phyloP scores from a whole-genome alignment of 163 green algal genomes.

The Scenedesmus sp. region DNA sequence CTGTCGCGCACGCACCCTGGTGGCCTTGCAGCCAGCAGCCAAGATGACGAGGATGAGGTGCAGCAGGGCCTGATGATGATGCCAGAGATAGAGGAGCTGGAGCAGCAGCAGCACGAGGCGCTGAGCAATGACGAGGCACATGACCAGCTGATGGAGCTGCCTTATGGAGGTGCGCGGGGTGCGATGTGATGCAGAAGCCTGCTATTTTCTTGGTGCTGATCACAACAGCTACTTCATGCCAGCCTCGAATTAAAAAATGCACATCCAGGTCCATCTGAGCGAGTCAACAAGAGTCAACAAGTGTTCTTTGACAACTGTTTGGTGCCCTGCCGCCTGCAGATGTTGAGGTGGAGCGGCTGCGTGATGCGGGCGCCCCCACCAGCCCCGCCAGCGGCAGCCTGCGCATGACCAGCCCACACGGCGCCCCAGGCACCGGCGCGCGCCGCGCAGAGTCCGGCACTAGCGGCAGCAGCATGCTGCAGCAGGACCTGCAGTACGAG shows the following conservation, averaged over 20 bases:
- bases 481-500: neutral
- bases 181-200: neutral
- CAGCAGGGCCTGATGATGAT: neutral
- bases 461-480: constrained; percentile 30
- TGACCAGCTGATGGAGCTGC: constrained; percentile 45
- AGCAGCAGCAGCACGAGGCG: constrained; percentile 3
- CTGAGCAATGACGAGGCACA: constrained; percentile 46
- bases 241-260: no score
- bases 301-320: no score
- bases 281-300: no score
- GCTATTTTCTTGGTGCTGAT: no score
- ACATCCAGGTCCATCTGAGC: no score
- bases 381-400: constrained; percentile 27
- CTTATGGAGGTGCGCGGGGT: neutral
- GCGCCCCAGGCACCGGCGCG: neutral
- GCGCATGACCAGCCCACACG: constrained; percentile 7
- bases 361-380: neutral
- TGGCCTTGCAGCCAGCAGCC: neutral
- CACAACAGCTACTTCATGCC: no score
- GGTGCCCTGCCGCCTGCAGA: neutral
- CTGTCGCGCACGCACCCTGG: neutral
- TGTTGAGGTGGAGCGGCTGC: constrained; percentile 30
- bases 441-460: neutral
- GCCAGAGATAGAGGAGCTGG: constrained; percentile 17
- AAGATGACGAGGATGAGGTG: constrained; percentile 9